Evolutionary conservation across 1,284 basidiomycete species (phyloP).

Genomic region (Fomes fomentarius): DNA sequence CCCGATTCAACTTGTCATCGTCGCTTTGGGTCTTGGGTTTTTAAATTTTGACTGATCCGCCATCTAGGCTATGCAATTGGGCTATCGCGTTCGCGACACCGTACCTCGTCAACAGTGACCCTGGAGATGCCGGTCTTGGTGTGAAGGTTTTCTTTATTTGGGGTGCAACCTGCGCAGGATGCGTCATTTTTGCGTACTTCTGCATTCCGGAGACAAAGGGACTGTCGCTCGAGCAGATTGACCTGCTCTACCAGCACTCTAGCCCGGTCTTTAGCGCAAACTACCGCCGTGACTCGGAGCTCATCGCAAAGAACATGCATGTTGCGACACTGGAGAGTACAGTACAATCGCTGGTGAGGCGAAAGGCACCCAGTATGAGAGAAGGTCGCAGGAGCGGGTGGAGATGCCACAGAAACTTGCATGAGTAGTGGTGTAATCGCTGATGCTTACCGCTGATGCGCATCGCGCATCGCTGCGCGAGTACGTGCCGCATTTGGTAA

Average conservation of each 20-base stretch:
- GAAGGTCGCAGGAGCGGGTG: background rate
- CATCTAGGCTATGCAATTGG: conserved; percentile 36
- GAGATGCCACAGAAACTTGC: no score
- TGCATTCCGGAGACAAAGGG: conserved; percentile 79
- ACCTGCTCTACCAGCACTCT: conserved; percentile 56
- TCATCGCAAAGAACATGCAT: conserved; percentile 36
- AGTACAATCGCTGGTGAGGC: background rate
- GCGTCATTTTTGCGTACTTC: conserved; percentile 80
- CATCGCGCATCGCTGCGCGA: no score
- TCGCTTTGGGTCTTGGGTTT: no score
- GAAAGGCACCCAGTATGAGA: background rate
- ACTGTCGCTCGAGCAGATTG: conserved; percentile 75
- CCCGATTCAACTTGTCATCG: no score
- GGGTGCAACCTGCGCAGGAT: conserved; percentile 74
- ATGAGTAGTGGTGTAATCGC: no score
- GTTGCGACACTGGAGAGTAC: conserved; percentile 20
- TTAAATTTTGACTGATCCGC: no score
- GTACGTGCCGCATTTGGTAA: no score
- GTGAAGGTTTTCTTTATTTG: conserved; percentile 92
- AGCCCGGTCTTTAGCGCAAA: conserved; percentile 46
- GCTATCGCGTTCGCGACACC: conserved; percentile 56
- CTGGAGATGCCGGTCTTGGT: conserved; percentile 40
- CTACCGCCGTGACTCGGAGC: conserved; percentile 46
- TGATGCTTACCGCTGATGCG: no score
- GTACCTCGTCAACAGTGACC: conserved; percentile 63